Evolutionary conservation across 2,329 filamentous ascomycete genomes (phyloP), one percentile per base, ranked within the genome.

Genomic region (Colletotrichum tamarilloi): DNA sequence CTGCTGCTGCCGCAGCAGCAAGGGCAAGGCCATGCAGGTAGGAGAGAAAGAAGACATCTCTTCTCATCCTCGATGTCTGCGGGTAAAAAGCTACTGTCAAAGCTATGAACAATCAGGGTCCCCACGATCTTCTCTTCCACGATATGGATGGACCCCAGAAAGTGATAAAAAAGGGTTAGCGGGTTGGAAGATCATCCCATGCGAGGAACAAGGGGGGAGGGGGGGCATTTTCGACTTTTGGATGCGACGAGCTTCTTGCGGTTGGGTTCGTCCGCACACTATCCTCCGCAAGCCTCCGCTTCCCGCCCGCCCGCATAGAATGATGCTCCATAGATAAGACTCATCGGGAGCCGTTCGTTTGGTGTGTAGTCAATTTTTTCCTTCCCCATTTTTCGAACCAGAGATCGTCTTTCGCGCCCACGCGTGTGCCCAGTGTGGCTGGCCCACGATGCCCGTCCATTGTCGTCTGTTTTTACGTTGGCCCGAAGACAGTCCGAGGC

Each of bases 241-340:
- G 42, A 49, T 49, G 42, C 42, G 38, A 42, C 58, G 53, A 67
- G 60, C 63, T 49, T 49, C 30, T 64, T 73, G 46, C 28, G 52
- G 70, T 60, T 65, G 46, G 67, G 70, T 69, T 64, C 69, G 58
- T 72, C 70, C 55, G 71, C 60, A 12, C 32, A 35, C 32, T 35
- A 35, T 35, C 32, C 32, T 65, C 62, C 62, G 52, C 62, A 35
- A 38, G 62, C 32, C 32, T 56, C 52, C 49, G 65, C 59, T 69
- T 69, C 52, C 58, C 53, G 57, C 53, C 32, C 49, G 16, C 49
- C 26, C 12, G 52, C 55, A 28, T n/a, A n/a, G 42, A 2, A 42
- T 49, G 55, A 42, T 49, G 55, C 71, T 71, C 71, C 67, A 66
- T 70, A 73, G 71, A 73, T 73, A 73, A 73, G 71, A 65, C 24